Base-by-base conservation (phyloP, 1,284 basidiomycete genomes). In the Stygiomarasmius scandens region DNA sequence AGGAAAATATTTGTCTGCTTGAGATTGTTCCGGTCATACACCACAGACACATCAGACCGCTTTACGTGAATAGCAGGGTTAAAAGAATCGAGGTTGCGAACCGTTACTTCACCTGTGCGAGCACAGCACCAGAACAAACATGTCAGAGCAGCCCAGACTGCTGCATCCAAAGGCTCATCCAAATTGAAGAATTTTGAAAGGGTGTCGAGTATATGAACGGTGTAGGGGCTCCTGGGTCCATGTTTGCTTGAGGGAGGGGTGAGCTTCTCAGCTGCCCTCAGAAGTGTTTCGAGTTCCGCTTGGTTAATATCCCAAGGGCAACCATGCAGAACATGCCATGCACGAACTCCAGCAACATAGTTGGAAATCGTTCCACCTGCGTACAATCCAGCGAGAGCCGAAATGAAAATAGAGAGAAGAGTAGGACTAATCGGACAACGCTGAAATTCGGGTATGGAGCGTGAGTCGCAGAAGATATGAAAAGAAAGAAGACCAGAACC, bases 281-380 rank as follows among this genome's bases (percentile, higher is more conserved):
- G 22, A 1, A 66, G 16, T 0, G 58, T 47, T 1, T 58, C 32
- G 6, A 62, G 9, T 10, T 56, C 41, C 1, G 11, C 22, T 12
- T 58, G 24, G 51, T 65, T 55, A 2, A 62, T 38, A 1, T n/a
- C 22, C 67, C 67, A 70, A 1, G 44, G 24, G 0, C 61, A 11
- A 2, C 61, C 51, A 45, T 69, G 67, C 0, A 69, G 23, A 11
- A 64, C 54, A 55, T 70, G 69, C 69, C 69, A 70, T 0, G 67
- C 68, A 1, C 58, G 45, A 0, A 70, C 46, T 0, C 59, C 67
- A 1, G 27, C 16, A 14, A 70, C 27, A 47, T 66, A 64, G 56
- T 66, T 69, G n/a, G 4, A 16, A 16, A 67, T 52, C 1, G 67
- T 58, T 16, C 38, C 46, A 6, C 54, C 50, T 2, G 64, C n/a